Conservation (phyloP, 257 asterid genomes). For the Euphrasia confusa region DNA sequence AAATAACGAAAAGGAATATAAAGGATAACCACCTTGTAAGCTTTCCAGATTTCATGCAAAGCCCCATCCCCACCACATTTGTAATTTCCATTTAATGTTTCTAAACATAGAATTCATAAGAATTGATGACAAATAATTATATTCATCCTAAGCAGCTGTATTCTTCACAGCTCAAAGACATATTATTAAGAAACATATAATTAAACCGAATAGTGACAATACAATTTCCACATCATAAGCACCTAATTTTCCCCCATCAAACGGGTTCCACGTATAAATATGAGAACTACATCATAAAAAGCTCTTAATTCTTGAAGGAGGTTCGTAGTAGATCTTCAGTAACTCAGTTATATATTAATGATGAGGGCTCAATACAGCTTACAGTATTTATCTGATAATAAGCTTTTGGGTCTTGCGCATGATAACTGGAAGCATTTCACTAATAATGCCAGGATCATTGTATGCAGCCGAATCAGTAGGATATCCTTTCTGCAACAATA, state of each 20-base stretch:
- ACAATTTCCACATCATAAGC: conserved; percentile 20
- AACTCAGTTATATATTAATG: conserved; percentile 21
- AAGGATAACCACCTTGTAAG: background rate
- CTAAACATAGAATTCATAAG: conserved; percentile 16
- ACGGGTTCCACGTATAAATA: conserved; percentile 22
- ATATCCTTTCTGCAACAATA: conserved; percentile 76
- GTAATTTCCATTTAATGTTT: conserved; percentile 13
- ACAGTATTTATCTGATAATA: conserved; percentile 38
- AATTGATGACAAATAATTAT: background rate
- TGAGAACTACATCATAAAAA: conserved; percentile 20
- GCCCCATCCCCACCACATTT: conserved; percentile 5
- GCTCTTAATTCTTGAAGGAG: conserved; percentile 28
- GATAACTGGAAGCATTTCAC: conserved; percentile 75
- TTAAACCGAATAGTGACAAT: conserved; percentile 7
- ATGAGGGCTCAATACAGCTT: conserved; percentile 37
- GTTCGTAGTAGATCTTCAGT: conserved; percentile 21
- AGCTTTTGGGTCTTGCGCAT: conserved; percentile 78
- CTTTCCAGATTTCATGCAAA: conserved; percentile 16
- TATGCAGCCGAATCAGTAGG: conserved; percentile 83
- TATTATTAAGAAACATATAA: background rate
- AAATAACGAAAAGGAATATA: too few relatives aligned
- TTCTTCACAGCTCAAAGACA: conserved; percentile 22
- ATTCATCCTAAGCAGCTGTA: conserved; percentile 10
- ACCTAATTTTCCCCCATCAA: conserved; percentile 13
- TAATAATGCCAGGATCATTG: conserved; percentile 74